Evolutionary conservation across 768 basidiomycete species (phyloP), one percentile per base, ranked within the genome.

Genomic region (Naganishia vaughanmartiniae): DNA sequence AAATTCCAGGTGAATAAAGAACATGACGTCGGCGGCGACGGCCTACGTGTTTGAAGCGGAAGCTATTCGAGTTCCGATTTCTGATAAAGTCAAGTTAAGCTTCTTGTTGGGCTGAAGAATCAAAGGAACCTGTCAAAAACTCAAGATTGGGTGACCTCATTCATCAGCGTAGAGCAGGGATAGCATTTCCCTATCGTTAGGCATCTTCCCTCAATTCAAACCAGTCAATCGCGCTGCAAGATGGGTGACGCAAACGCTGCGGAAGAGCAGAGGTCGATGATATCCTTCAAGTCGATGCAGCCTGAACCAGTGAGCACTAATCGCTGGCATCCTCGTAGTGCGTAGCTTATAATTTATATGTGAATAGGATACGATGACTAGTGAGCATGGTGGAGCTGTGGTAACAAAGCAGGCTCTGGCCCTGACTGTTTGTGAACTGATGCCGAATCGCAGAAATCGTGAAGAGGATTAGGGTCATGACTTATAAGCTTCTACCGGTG

Each of bases 381-480:
- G 60, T 63, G 28, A 15, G 60, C 10, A 24, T 24, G 4, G 48
- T 24, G 48, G 7, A n/a, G 24, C 24, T 51, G 48, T 51, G 24
- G 48, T 26, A 21, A n/a, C 4, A 6, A 12, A 24, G 6, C 24
- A 6, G 7, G 24, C 48, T 4, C 48, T 51, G 48, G 24, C 48
- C 4, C 48, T 51, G 48, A 51, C 21, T 26, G 24, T 7, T 6
- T 24, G 12, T 51, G 4, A n/a, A 51, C 5, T 26, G 24, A 17
- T 46, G 7, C 21, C 15, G 45, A 15, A 17, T 48, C 36, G 19
- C 73, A 93, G 93, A 90, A 77, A 87, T 96, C 60, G 86, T 93
- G 42, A 89, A 86, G 74, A 87, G 93, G 48, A 83, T 94, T 65
- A 86, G 91, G 60, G 87, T 89, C 2, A 83, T 96, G 74, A 90